Base-by-base conservation (phyloP, 371 early-diverging fungal species). In the Mucor saturninus region DNA sequence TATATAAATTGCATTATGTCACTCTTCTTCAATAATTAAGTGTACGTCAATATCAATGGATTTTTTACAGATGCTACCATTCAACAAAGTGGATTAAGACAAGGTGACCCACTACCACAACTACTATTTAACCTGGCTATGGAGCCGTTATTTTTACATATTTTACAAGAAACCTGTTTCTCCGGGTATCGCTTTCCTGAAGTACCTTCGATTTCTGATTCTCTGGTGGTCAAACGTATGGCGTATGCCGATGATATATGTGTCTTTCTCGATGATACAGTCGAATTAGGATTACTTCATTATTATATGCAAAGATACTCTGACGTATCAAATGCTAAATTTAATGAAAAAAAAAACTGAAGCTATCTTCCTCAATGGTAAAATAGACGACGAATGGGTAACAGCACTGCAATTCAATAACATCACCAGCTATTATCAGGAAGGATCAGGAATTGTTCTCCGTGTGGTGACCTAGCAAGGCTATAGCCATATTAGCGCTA, bases 61-160 rank as follows among this genome's bases (percentile, higher is more conserved):
- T 54, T 15, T 10, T 32, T 68, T 3, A 54, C 52, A 8, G n/a
- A 21, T 3, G 39, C 49, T 10, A 35, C 70, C 2, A 4, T 5
- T 0, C 67, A 71, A 53, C 9, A 50, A 8, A 26, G 71, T 11
- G 71, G 69, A 6, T 35, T 70, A 2, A 63, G 59, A 0, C 74
- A 74, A n/a, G 61, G 66, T 2, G 67, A 70, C 51, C 69, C 71
- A 0, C 42, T 71, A 11, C 70, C 68, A 2, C 66, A 61, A 2
- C 15, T 70, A 1, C 62, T 74, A 0, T 74, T 70, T 54, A 70
- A 64, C 31, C 8, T 71, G 2, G 72, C 64, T 2, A 26, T 67
- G 29, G 65, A 64, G 39, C 69, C 65, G 0, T 56, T 69, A 3
- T 31, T 53, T 5, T 7, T 35, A 28, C 15, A 28, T 3, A 64